Base-by-base conservation (phyloP, 345 rosid genomes). In the Nephelium lappaceum region DNA sequence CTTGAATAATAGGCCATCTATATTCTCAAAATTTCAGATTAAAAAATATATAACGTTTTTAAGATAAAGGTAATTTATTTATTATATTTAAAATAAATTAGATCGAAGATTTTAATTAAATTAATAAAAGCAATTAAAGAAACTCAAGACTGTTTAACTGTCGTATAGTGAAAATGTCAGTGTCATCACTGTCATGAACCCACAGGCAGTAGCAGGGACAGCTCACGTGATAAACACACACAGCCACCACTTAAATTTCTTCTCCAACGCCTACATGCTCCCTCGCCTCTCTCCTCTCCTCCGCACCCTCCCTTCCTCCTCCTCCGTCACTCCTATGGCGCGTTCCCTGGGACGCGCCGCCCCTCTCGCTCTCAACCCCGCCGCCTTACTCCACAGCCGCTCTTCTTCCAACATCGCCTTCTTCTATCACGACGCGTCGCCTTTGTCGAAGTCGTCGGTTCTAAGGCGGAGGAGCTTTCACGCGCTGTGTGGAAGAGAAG, bases 271-370 rank as follows among this genome's bases (percentile, higher is more conserved):
- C 80, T 53, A 16, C 76, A 90, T 85, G 93, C 84, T 83, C 72
- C 85, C 81, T 75, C 89, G 89, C 78, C 58, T 84, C 85, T 68
- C 62, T 55, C 86, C 82, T 77, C 79, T 84, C 87, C 90, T 81
- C 85, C 87, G 86, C 84, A 21, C 71, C 64, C 80, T 78, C 75
- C 81, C 79, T 63, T 24, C 61, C 78, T 78, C 78, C 69, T 45
- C 82, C 73, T 70, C 78, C 31, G 15, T 71, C 57, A 1, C 82
- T 12, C 36, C 62, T 5, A 88, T 86, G 93, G 89, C 93, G 85
- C 89, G 88, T 75, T 70, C 75, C n/a, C 41, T 92, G 41, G 6
- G 91, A 74, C 92, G 89, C 87, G 89, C 87, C 76, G 11, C 87
- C 67, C 36, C 81, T 4, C 75, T 55, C 67, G 79, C 80, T 68